A percentile compares a stretch with the other conserved stretches of the same genome.
These are phyloP conservation scores for Penicillium flavigenum DNA, from an alignment of 495 filamentous ascomycete genomes.

Conservation along the genomic window DNA sequence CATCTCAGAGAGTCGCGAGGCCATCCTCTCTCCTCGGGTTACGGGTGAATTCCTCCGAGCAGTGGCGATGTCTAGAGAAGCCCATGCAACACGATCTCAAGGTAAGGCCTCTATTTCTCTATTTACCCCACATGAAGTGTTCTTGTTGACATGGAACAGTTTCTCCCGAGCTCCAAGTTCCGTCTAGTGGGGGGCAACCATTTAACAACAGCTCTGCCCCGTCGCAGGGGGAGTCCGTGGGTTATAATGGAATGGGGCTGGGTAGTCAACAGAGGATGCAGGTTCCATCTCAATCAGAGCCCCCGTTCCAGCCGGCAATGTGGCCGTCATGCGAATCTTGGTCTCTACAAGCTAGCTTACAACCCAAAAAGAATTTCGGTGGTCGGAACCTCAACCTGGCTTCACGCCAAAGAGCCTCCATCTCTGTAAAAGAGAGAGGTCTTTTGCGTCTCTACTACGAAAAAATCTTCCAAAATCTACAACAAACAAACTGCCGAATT, in stretches of 20 bases:
- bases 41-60: constrained; percentile 38
- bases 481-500: constrained; percentile 66
- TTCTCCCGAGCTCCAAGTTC: background rate
- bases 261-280: background rate
- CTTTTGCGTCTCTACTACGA: constrained; percentile 60
- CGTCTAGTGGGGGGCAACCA: background rate
- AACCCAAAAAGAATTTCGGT: constrained; percentile 24
- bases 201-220: background rate
- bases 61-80: constrained; percentile 33
- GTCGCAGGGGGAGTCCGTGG: constrained; percentile 1
- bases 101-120: constrained; percentile 15
- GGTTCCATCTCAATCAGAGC: background rate
- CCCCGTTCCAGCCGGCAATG: constrained; percentile 10
- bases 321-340: constrained; percentile 13
- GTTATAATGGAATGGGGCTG: background rate
- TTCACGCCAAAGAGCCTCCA: constrained; percentile 33
- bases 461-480: constrained; percentile 62
- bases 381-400: constrained; percentile 33
- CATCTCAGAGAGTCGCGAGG: constrained; percentile 33
- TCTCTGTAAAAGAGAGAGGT: constrained; percentile 55
- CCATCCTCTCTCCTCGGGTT: constrained; percentile 37
- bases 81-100: constrained; percentile 12
- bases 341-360: constrained; percentile 1
- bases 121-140: background rate
- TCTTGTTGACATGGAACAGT: background rate